Evolutionary conservation across 1,284 basidiomycete species (phyloP), one percentile per base, ranked within the genome.

Genomic region (Malassezia brasiliensis): DNA sequence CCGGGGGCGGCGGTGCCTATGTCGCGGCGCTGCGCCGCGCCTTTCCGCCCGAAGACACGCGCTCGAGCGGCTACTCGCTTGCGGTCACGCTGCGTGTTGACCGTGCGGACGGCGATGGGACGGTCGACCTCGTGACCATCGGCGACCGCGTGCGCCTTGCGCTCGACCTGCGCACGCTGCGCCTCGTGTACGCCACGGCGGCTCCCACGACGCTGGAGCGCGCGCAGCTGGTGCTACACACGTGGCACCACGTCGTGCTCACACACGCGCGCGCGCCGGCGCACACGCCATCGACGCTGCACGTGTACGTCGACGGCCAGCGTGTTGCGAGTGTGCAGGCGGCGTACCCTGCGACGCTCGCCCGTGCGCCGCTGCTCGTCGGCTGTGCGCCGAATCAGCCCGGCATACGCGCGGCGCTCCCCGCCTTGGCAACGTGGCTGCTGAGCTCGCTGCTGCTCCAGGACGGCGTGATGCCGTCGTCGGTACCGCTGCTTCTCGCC

Each of bases 281-380:
- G 5, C 55, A 59, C 25, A 54, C 59, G 20, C 52, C 56, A 36
- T 64, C 68, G 15, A 40, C 56, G 2, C 62, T 63, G 15, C 64
- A 64, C 38, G 55, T 69, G 5, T 72, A 59, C 37, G 38, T 72
- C 31, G 54, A 72, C 25, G 69, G 69, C 3, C 53, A 56, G 44
- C 60, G 68, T 3, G 53, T 64, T n/a, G 44, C 57, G n/a, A 47
- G 41, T 15, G 17, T 42, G 11, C 25, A 41, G 25, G 61, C 14
- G 17, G 50, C 15, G 38, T 60, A 11, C 55, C 59, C 31, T 25
- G 19, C 1, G 40, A 45, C 14, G 19, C 41, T 30, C 46, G 50
- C 32, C 49, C 50, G 30, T 54, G 61, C 3, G 56, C 60, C n/a
- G 53, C 65, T 32, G 61, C 65, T 63, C 1, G 52, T 66, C 2